These are phyloP conservation scores for Saccharomyces kudriavzevii DNA, from an alignment of 805 yeast genomes.

Conservation along the genomic window DNA sequence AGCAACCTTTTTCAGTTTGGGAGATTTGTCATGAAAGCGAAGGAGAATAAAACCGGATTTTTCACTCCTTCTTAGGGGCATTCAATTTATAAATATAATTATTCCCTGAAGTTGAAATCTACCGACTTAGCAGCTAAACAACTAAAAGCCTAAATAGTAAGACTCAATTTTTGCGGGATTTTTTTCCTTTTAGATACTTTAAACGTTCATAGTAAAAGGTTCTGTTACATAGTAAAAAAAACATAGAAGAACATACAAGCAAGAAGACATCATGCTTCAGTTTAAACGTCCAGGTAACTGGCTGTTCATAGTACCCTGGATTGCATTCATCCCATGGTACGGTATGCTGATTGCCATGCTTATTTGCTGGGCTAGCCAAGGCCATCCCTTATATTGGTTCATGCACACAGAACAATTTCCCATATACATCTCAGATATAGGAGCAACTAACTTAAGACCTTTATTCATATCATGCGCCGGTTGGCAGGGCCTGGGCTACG, in stretches of 20 bases:
- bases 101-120: background rate
- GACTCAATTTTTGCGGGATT: constrained; percentile 1
- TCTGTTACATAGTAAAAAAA: background rate
- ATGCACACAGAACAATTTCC: constrained; percentile 40
- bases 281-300: constrained; percentile 33
- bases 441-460: constrained; percentile 81
- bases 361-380: constrained; percentile 71
- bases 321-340: constrained; percentile 72
- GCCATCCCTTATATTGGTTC: constrained; percentile 61
- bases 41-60: background rate
- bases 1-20: background rate
- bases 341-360: constrained; percentile 82
- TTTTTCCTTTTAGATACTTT: background rate
- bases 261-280: background rate
- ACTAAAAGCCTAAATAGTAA: background rate
- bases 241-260: background rate
- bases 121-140: background rate
- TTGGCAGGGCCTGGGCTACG: constrained; percentile 67
- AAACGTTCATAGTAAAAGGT: background rate
- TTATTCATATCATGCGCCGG: constrained; percentile 73
- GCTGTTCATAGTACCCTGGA: constrained; percentile 53
- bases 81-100: background rate
- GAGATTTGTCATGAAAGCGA: background rate
- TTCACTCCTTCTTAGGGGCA: background rate
- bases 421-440: constrained; percentile 77